Evolutionary conservation across 805 yeast species (phyloP).

Genomic region (Candida caryicola): DNA sequence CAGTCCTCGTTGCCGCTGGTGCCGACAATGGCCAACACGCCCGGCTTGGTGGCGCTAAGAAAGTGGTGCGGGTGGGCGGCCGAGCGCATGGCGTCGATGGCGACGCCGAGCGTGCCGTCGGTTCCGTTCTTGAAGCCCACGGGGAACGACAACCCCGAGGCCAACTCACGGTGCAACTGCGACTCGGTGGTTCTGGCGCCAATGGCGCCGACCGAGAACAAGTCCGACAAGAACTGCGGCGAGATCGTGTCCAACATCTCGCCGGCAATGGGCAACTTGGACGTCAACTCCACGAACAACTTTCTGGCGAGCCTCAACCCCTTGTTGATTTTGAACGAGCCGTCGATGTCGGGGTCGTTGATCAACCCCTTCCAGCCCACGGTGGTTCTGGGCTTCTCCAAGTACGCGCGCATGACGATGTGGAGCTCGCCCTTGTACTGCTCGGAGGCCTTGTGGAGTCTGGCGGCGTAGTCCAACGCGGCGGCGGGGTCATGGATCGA

Average conservation of each 20-base stretch:
- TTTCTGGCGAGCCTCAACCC: constrained; percentile 88
- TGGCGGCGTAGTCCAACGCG: constrained; percentile 81
- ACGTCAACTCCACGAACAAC: constrained; percentile 79
- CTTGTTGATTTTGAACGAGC: constrained; percentile 89
- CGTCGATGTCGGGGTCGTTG: constrained; percentile 95
- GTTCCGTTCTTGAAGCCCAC: constrained; percentile 98
- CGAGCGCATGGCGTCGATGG: constrained; percentile 90
- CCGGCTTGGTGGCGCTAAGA: constrained; percentile 92
- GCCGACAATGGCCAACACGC: constrained; percentile 92
- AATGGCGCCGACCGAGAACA: constrained; percentile 94
- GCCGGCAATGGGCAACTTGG: constrained; percentile 86
- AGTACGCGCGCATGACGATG: constrained; percentile 94
- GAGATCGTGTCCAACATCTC: constrained; percentile 98
- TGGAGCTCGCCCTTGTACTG: constrained; percentile 71
- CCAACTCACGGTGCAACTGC: constrained; percentile 94
- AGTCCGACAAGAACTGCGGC: constrained; percentile 91
- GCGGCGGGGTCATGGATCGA: constrained; percentile 93
- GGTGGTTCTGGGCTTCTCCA: constrained; percentile 97
- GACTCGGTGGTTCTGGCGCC: constrained; percentile 99
- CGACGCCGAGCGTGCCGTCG: constrained; percentile 92
- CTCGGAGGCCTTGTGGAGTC: constrained; percentile 56
- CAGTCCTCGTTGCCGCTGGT: constrained; percentile 91
- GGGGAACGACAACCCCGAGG: constrained; percentile 96
- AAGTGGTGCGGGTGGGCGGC: constrained; percentile 93
- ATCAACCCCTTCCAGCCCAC: constrained; percentile 99